Conservation (phyloP, 2,329 filamentous ascomycete genomes). For the Sclerotinia spermophila region DNA sequence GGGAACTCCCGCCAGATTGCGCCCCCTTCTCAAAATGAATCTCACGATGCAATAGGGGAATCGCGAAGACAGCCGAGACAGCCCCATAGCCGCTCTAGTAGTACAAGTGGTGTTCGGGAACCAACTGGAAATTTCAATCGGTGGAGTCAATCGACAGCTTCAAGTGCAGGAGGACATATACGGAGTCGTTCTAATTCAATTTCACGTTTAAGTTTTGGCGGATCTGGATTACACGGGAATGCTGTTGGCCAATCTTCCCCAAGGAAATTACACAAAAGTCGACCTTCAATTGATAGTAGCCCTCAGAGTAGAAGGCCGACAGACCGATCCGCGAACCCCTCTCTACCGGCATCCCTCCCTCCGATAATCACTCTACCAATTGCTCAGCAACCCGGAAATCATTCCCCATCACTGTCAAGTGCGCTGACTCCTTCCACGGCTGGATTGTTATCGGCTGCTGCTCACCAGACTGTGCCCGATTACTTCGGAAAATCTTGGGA, state of each 20-base stretch:
- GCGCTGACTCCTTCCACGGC: slow-evolving; percentile 35
- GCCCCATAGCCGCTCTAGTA: slow-evolving; percentile 18
- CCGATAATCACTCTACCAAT: slow-evolving; percentile 36
- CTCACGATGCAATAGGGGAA: slow-evolving; percentile 18
- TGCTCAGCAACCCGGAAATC: slow-evolving; percentile 22
- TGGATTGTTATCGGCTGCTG: slow-evolving; percentile 36
- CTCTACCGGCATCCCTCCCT: slow-evolving; percentile 26
- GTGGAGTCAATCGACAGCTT: slow-evolving; percentile 52
- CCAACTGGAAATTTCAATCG: slow-evolving; percentile 49
- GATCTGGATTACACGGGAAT: slow-evolving; percentile 33
- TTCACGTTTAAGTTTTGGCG: slow-evolving; percentile 27
- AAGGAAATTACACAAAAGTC: slow-evolving; percentile 31
- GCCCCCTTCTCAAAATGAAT: slow-evolving; percentile 17
- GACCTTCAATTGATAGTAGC: slow-evolving; percentile 27
- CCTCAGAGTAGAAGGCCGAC: slow-evolving; percentile 23
- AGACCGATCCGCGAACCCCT: slow-evolving; percentile 23
- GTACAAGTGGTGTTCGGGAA: slow-evolving; percentile 33
- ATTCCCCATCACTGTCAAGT: slow-evolving; percentile 31
- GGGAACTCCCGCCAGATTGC: slow-evolving; percentile 18
- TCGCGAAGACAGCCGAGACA: slow-evolving; percentile 37
- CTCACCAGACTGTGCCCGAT: slow-evolving; percentile 33
- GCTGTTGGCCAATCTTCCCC: slow-evolving; percentile 23
- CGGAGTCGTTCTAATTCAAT: slow-evolving; percentile 19
- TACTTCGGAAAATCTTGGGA: slow-evolving; percentile 36
- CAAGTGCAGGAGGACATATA: slow-evolving; percentile 41